Evolutionary conservation across 1,284 basidiomycete species (phyloP).

Genomic region (Cerrena zonata): DNA sequence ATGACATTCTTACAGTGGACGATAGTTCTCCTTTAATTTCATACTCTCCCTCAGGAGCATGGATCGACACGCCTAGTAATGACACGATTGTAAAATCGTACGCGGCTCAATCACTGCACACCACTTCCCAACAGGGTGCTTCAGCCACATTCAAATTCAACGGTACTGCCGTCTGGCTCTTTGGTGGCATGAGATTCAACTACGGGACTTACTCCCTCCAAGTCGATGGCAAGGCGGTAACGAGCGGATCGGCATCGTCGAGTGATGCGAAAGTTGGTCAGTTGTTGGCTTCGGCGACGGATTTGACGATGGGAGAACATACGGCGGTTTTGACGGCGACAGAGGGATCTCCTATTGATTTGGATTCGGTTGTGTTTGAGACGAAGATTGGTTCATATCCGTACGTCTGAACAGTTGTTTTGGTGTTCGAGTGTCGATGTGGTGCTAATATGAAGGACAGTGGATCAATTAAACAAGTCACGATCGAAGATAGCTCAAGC

Average conservation of each 20-base stretch:
- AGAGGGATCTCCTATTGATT: conserved; percentile 39
- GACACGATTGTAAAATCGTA: conserved; percentile 18
- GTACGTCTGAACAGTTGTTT: too few species aligned
- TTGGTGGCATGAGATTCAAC: conserved; percentile 39
- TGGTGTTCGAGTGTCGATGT: background rate
- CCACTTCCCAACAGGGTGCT: conserved; percentile 20
- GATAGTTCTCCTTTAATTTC: conserved; percentile 28
- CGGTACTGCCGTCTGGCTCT: conserved; percentile 51
- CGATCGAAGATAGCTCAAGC: conserved; percentile 37
- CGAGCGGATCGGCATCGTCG: conserved; percentile 32
- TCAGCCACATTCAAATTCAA: conserved; percentile 23
- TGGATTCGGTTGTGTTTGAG: conserved; percentile 43
- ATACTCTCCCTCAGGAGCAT: conserved; percentile 25
- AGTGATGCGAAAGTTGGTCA: conserved; percentile 30
- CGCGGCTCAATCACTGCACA: conserved; percentile 20
- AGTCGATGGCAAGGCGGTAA: conserved; percentile 39
- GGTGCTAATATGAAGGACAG: too few species aligned
- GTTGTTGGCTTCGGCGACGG: conserved; percentile 37
- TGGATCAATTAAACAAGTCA: conserved; percentile 7
- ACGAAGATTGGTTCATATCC: conserved; percentile 32
- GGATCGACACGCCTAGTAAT: conserved; percentile 22
- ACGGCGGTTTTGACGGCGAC: conserved; percentile 41
- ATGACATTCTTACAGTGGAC: conserved; percentile 21
- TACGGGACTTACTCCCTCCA: conserved; percentile 45
- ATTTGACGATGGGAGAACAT: conserved; percentile 40